Conservation (phyloP, 2,329 filamentous ascomycete species). For the Lasiodiplodia citricola region DNA sequence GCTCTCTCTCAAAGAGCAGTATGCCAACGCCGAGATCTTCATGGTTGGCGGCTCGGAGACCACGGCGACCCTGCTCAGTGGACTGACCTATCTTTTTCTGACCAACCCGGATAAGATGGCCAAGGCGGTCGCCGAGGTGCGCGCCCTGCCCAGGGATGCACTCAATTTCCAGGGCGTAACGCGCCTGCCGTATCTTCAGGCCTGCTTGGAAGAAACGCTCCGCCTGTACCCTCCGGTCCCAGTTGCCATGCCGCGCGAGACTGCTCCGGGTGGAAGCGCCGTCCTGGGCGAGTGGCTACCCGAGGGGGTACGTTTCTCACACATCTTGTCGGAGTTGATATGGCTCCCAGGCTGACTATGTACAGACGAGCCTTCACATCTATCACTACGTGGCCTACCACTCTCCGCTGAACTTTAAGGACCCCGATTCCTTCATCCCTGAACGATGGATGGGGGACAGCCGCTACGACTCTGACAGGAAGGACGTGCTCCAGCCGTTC, state of each 20-base stretch:
- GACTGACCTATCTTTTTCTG: constrained; percentile 43
- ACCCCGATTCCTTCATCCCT: constrained; percentile 45
- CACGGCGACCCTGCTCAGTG: constrained; percentile 48
- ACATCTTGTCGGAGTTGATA: background rate
- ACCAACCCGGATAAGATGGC: constrained; percentile 33
- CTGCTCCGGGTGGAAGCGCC: constrained; percentile 43
- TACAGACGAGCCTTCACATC: constrained; percentile 26
- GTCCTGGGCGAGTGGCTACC: constrained; percentile 46
- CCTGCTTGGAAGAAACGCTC: constrained; percentile 49
- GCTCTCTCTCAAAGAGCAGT: constrained; percentile 42
- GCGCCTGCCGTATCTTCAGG: constrained; percentile 44
- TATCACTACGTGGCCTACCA: constrained; percentile 24
- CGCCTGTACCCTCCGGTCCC: constrained; percentile 51
- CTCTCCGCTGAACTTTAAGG: constrained; percentile 39
- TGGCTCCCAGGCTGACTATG: background rate
- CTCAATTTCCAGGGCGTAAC: constrained; percentile 41
- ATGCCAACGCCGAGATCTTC: constrained; percentile 44
- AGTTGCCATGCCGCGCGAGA: constrained; percentile 37
- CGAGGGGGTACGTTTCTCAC: constrained; percentile 24
- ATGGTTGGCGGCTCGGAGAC: constrained; percentile 54
- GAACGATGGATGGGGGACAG: constrained; percentile 46
- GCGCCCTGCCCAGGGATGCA: constrained; percentile 34
- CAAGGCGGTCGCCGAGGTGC: constrained; percentile 38
- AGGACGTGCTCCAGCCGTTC: constrained; percentile 49
- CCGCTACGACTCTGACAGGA: constrained; percentile 38